Percentiles rank a stretch among this genome's conserved stretches.
These are phyloP conservation scores for Terana coerulea DNA, from an alignment of 768 basidiomycete species.

Conservation along the genomic window DNA sequence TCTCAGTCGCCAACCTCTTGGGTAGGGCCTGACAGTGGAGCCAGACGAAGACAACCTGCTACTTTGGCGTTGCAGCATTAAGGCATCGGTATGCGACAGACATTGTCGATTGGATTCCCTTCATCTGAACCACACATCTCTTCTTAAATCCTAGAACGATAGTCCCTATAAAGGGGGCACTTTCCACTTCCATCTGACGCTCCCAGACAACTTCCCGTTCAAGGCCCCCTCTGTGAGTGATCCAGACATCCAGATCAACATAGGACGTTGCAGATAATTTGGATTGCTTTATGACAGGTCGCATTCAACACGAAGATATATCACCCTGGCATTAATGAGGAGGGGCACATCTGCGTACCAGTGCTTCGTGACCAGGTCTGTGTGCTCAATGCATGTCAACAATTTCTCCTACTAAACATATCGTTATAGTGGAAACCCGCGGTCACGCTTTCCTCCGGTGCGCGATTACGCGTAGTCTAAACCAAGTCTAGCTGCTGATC, in stretches of 20 bases:
- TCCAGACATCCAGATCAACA: no score
- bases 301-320: conserved; percentile 85
- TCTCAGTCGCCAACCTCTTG: conserved; percentile 3
- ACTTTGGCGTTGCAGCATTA: conserved; percentile 74
- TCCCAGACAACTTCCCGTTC: conserved; percentile 85
- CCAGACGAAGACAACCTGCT: conserved; percentile 70
- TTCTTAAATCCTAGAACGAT: conserved; percentile 46
- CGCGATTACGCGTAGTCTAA: conserved; percentile 12
- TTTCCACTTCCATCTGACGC: conserved; percentile 66
- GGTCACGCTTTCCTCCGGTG: conserved; percentile 67
- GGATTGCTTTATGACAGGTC: conserved; percentile 45
- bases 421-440: conserved; percentile 77
- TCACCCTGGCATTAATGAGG: conserved; percentile 88
- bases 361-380: conserved; percentile 80
- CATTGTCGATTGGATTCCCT: conserved; percentile 20
- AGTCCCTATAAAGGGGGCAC: conserved; percentile 83
- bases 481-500: background rate
- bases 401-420: background rate
- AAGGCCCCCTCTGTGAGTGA: conserved; percentile 72
- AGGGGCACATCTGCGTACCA: conserved; percentile 82
- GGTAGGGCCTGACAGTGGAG: conserved; percentile 59
- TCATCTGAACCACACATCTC: conserved; percentile 13
- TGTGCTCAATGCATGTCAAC: background rate
- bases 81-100: conserved; percentile 50
- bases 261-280: background rate